Conservation (phyloP, 139 green algal genomes). For the Zygnema circumcarinatum region DNA sequence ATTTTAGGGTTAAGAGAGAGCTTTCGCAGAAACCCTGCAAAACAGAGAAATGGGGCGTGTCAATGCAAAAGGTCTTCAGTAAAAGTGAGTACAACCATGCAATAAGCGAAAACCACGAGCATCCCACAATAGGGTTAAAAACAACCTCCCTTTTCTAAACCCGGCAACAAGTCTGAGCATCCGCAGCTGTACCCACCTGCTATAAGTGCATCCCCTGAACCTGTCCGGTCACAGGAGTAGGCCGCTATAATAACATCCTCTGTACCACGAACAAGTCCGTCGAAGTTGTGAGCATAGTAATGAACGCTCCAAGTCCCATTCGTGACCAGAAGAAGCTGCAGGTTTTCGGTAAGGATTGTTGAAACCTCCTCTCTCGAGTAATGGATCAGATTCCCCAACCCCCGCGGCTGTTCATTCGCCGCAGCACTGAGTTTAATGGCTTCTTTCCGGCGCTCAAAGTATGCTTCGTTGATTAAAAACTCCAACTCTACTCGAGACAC, state of each 20-base stretch:
- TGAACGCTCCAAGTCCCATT: constrained; percentile 33
- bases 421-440: not conserved
- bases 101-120: not conserved
- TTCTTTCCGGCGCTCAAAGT: constrained; percentile 9
- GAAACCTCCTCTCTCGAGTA: constrained; percentile 32
- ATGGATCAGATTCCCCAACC: constrained; percentile 13
- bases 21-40: constrained; percentile 22
- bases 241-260: constrained; percentile 40
- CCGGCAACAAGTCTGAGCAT: no score
- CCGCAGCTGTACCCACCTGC: no score
- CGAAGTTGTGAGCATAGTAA: constrained; percentile 33
- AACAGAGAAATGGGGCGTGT: not conserved
- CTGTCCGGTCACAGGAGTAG: constrained; percentile 14
- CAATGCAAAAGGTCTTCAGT: not conserved
- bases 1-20: constrained; percentile 4
- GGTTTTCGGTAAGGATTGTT: not conserved
- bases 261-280: constrained; percentile 38
- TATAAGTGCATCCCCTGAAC: constrained; percentile 32
- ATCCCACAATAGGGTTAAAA: no score
- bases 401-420: not conserved
- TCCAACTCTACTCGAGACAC: constrained; percentile 24
- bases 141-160: no score
- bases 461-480: constrained; percentile 40
- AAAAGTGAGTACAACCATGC: no score
- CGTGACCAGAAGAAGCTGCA: constrained; percentile 23